Base-by-base conservation (phyloP, 2,329 filamentous ascomycete species). In the Ophiocordyceps australis region DNA sequence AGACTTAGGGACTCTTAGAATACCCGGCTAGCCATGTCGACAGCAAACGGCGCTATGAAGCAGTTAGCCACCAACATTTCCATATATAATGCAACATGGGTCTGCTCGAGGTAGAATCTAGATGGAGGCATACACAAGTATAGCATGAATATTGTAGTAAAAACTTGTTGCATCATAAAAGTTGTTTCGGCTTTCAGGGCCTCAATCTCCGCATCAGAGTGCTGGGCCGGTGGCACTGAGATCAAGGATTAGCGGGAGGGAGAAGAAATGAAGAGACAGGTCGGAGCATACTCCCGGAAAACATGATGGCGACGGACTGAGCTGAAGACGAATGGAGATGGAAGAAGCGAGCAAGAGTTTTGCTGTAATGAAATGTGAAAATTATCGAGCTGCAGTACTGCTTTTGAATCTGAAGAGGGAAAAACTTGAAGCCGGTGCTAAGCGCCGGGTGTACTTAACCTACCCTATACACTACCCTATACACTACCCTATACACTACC, bases 141-240 rank as follows among this genome's bases (percentile, higher is more conserved):
- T 25, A 89, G 62, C 25, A 78, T 50, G 20, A 74, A 58, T 34
- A 72, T 73, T 11, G 70, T 69, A 20, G 67, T 62, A 28, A 74
- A 45, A 33, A 75, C 75, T 40, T 61, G 63, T 55, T 77, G 71
- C 37, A 86, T 57, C 26, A 73, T 76, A 38, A 62, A 59, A 41
- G 56, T 57, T 26, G 79, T 77, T 47, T 75, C 65, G 32, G 59
- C 57, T 59, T 85, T 77, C 47, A 73, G 63, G 42, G 60, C 58
- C 44, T 62, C 63, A 46, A 85, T 64, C 63, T 85, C 76, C 49
- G 74, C 71, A 31, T 66, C 57, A 31, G 70, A 70, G 41, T 71
- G 64, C 48, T 71, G 72, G 46, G 75, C 74, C 54, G 78, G 64
- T 38, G 62, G 70, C 58, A 70, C 70, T 76, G 43, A 18, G 25